Conservation (phyloP, 768 basidiomycete genomes). For the Cubamyces lactineus region DNA sequence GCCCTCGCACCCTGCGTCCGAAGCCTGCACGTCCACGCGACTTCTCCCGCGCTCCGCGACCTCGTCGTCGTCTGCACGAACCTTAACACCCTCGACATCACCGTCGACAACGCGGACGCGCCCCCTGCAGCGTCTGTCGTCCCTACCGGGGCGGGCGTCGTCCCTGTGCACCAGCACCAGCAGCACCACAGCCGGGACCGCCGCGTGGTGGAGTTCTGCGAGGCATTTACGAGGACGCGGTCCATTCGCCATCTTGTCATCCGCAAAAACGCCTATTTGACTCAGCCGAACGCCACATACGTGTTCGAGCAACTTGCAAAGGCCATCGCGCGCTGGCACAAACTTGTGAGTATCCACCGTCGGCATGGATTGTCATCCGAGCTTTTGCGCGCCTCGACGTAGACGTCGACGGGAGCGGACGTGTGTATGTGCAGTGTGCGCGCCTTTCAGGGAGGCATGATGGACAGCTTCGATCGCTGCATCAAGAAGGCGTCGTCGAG, state of each 20-base stretch:
- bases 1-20: conserved; percentile 45
- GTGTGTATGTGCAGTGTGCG: background rate
- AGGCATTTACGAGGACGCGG: conserved; percentile 42
- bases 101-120: conserved; percentile 32
- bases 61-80: conserved; percentile 39
- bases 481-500: too few relatives aligned
- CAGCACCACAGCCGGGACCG: conserved; percentile 11
- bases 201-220: conserved; percentile 39
- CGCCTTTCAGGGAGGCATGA: too few relatives aligned
- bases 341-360: conserved; percentile 47
- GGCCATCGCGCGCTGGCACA: conserved; percentile 46
- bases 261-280: conserved; percentile 62
- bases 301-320: conserved; percentile 51
- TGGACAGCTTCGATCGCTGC: too few relatives aligned
- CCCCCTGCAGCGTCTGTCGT: background rate
- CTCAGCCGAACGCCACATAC: conserved; percentile 48
- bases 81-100: conserved; percentile 46
- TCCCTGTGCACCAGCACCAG: background rate
- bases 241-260: conserved; percentile 51
- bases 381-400: background rate
- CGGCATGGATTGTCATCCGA: too few relatives aligned
- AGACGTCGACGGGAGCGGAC: background rate
- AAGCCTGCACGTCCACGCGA: conserved; percentile 44
- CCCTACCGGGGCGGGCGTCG: background rate
- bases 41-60: conserved; percentile 45